phyloP scores from a whole-genome alignment of 1,284 basidiomycete species.

The Xerocomus tenax region DNA sequence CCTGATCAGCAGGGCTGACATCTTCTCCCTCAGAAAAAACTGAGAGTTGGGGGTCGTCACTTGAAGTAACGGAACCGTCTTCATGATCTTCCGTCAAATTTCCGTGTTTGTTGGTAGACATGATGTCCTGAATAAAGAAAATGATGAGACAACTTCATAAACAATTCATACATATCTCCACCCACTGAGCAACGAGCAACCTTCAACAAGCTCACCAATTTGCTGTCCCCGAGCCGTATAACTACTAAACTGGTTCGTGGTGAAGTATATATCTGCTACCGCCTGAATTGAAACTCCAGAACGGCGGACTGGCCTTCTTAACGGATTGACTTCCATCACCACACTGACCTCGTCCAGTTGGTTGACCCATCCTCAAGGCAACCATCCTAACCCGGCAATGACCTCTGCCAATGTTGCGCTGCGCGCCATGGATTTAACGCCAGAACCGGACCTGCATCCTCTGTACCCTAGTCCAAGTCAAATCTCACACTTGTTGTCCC shows the following conservation, averaged over 20 bases:
- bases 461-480: conserved; percentile 62
- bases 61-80: conserved; percentile 18
- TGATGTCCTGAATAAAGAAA: conserved; percentile 13
- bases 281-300: conserved; percentile 20
- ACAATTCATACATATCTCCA: conserved; percentile 1
- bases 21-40: conserved; percentile 25
- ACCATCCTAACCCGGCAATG: conserved; percentile 8
- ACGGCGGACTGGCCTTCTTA: conserved; percentile 1
- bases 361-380: conserved; percentile 8
- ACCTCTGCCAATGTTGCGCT: conserved; percentile 7
- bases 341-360: conserved; percentile 1
- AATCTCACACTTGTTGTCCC: conserved; percentile 53
- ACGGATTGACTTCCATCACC: conserved; percentile 7
- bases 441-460: conserved; percentile 69
- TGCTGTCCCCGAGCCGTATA: background rate
- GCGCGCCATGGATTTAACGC: conserved; percentile 43
- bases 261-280: conserved; percentile 9
- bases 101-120: conserved; percentile 36
- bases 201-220: background rate
- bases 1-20: conserved; percentile 25
- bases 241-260: conserved; percentile 6
- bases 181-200: conserved; percentile 3
- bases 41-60: conserved; percentile 17
- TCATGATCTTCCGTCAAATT: conserved; percentile 31
- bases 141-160: background rate